Conservation (phyloP, 345 rosid species). For the Angophora floribunda region DNA sequence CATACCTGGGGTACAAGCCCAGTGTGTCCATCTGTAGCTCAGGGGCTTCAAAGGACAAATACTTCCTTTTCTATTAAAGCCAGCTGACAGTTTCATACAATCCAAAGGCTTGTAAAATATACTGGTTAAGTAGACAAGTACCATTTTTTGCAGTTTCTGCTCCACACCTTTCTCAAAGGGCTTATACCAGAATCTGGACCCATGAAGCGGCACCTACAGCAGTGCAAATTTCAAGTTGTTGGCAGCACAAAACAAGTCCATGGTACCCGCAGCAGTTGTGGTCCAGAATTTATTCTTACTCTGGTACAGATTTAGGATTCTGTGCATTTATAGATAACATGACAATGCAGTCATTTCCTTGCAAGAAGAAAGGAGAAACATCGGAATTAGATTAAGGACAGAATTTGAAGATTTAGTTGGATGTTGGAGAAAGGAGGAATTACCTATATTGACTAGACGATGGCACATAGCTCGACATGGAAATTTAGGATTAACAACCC, state of each 20-base stretch:
- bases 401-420: neutral
- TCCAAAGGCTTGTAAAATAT: neutral
- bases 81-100: neutral
- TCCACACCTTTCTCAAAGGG: conserved; percentile 41
- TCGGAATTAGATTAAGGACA: neutral
- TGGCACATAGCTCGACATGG: conserved; percentile 30
- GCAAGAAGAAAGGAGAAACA: neutral
- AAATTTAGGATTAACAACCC: conserved; percentile 34
- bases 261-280: neutral
- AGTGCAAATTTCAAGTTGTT: conserved; percentile 1
- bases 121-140: conserved; percentile 1
- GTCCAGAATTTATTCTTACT: conserved; percentile 33
- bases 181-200: conserved; percentile 27
- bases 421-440: neutral
- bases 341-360: conserved; percentile 58
- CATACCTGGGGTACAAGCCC: neutral
- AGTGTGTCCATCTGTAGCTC: neutral
- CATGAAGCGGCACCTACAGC: conserved; percentile 57
- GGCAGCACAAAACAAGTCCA: neutral
- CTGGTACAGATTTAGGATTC: conserved; percentile 65
- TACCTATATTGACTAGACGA: conserved; percentile 49
- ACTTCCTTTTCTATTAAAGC: neutral
- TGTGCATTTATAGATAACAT: conserved; percentile 25
- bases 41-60: neutral
- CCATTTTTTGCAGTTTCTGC: conserved; percentile 55